Conservation (phyloP, 2,329 filamentous ascomycete genomes). For the Cytospora chrysosperma region DNA sequence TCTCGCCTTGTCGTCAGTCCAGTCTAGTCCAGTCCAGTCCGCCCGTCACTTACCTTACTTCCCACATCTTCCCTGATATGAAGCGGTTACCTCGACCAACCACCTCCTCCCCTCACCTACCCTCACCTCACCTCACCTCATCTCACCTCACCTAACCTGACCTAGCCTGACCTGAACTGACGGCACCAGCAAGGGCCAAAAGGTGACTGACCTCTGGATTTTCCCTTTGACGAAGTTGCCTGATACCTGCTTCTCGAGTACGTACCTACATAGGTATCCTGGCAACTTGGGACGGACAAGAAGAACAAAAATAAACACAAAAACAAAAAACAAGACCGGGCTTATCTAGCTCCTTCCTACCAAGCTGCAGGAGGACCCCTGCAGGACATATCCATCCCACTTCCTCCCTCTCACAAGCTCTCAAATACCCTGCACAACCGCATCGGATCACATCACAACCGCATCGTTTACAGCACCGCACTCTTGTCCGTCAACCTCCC, state of each 20-base stretch:
- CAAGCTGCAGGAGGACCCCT: not conserved
- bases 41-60: not conserved
- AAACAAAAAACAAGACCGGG: not conserved
- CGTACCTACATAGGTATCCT: no score
- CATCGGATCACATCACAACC: not conserved
- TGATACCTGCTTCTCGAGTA: no score
- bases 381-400: not conserved
- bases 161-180: no score
- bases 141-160: no score
- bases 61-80: not conserved
- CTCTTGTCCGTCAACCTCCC: slow-evolving; percentile 9
- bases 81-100: not conserved
- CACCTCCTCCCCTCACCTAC: no score
- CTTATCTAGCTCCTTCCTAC: not conserved
- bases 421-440: not conserved
- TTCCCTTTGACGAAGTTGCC: not conserved
- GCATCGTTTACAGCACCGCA: not conserved
- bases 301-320: not conserved
- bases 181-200: not conserved
- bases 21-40: no score
- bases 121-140: no score
- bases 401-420: not conserved
- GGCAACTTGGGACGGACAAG: not conserved
- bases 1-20: not conserved
- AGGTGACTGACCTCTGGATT: not conserved